phyloP scores from a whole-genome alignment of 2,329 filamentous ascomycete species.

The Exophiala sp. region DNA sequence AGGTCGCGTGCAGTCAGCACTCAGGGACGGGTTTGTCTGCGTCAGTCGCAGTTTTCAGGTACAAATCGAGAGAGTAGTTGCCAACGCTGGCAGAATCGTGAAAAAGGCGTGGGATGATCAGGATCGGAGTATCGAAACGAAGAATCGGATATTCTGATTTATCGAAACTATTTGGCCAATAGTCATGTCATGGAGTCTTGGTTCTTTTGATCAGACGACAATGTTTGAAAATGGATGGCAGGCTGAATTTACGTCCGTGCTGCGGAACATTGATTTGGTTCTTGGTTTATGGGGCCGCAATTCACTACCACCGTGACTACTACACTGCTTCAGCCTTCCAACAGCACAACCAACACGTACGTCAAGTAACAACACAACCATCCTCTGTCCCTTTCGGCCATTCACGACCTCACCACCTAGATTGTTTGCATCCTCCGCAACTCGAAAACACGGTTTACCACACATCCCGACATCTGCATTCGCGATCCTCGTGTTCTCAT shows the following conservation, averaged over 20 bases:
- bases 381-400: neutral
- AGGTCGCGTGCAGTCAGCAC: no score
- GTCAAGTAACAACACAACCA: neutral
- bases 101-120: no score
- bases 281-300: neutral
- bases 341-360: neutral
- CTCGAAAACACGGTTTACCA: no score
- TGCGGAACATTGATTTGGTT: neutral
- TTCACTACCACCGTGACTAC: neutral
- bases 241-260: neutral
- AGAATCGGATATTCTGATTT: neutral
- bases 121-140: neutral
- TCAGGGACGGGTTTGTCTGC: no score
- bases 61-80: no score
- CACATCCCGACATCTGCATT: no score
- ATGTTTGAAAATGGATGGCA: neutral
- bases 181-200: neutral
- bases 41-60: no score
- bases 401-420: no score
- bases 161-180: neutral
- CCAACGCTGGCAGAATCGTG: no score
- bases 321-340: constrained; percentile 4
- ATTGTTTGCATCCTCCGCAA: no score
- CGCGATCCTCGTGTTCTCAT: neutral
- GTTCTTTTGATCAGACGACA: constrained; percentile 6